Evolutionary conservation across 31 red algal genomes (phyloP).

Genomic region (Porphyra umbilicalis): DNA sequence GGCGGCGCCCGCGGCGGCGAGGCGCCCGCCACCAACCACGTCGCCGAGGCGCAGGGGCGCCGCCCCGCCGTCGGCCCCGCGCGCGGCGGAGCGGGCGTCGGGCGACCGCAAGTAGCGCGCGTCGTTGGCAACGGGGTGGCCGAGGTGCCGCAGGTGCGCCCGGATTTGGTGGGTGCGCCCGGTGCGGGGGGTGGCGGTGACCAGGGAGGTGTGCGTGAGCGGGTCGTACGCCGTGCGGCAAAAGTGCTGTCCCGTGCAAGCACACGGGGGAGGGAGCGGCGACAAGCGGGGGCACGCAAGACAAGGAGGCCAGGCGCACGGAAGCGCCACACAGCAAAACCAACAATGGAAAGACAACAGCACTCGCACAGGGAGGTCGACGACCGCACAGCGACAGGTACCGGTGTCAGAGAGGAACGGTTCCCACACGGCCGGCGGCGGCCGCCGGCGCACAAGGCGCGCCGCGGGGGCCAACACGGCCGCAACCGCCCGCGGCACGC

Average conservation of each 20-base stretch:
- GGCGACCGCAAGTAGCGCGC: constrained; percentile 35
- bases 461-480: neutral
- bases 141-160: constrained; percentile 63
- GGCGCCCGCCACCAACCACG: neutral
- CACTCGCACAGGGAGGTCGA: neutral
- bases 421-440: too few species aligned
- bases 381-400: neutral
- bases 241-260: neutral
- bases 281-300: too few species aligned
- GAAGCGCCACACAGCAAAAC: neutral
- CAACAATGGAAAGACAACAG: too few species aligned
- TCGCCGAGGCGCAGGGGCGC: neutral
- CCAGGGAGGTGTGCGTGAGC: constrained; percentile 23
- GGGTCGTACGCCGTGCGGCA: constrained; percentile 14
- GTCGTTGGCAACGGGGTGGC: constrained; percentile 76
- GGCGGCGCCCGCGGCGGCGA: neutral
- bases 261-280: too few species aligned
- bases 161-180: constrained; percentile 97
- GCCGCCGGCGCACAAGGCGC: neutral
- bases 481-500: neutral
- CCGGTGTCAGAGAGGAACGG: too few species aligned
- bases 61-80: too few species aligned
- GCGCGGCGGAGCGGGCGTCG: too few species aligned
- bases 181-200: constrained; percentile 65
- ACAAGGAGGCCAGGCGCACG: too few species aligned